phyloP scores from a whole-genome alignment of 371 early-diverging fungal genomes.

The Mortierella sp. region DNA sequence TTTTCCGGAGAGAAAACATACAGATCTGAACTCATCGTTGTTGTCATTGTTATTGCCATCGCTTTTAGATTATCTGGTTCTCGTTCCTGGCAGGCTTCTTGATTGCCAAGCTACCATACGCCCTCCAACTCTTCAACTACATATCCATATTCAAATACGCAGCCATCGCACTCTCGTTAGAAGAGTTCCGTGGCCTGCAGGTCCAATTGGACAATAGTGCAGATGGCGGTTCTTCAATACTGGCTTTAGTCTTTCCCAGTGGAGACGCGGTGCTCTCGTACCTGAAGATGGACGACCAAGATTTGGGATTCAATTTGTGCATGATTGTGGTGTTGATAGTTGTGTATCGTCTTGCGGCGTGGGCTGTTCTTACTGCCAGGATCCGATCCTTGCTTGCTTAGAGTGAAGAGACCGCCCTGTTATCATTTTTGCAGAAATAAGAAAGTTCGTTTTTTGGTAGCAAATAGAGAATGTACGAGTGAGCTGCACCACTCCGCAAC shows the following conservation, averaged over 20 bases:
- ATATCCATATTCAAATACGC: conserved; percentile 19
- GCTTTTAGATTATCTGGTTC: conserved; percentile 14
- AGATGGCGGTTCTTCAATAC: background rate
- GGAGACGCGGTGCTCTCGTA: conserved; percentile 24
- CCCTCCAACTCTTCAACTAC: conserved; percentile 13
- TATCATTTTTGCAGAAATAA: background rate
- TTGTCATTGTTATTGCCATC: background rate
- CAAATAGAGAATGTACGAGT: too few relatives aligned
- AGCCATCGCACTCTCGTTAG: background rate
- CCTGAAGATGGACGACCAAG: background rate
- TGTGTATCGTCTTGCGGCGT: conserved; percentile 28
- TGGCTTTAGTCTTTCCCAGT: background rate
- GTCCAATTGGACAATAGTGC: background rate
- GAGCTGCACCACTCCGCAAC: too few relatives aligned
- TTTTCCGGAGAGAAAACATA: background rate
- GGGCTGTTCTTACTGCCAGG: conserved; percentile 16
- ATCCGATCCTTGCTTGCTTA: background rate
- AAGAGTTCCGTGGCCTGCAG: conserved; percentile 14
- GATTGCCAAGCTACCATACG: background rate
- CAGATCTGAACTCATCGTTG: background rate
- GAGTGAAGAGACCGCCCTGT: background rate
- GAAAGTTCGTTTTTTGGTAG: too few relatives aligned
- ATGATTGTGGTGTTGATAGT: conserved; percentile 16
- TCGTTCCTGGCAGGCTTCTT: conserved; percentile 27
- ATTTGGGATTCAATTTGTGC: background rate